Conservation (phyloP, 192 early-diverging fungal genomes). For the Dissophora ornata region DNA sequence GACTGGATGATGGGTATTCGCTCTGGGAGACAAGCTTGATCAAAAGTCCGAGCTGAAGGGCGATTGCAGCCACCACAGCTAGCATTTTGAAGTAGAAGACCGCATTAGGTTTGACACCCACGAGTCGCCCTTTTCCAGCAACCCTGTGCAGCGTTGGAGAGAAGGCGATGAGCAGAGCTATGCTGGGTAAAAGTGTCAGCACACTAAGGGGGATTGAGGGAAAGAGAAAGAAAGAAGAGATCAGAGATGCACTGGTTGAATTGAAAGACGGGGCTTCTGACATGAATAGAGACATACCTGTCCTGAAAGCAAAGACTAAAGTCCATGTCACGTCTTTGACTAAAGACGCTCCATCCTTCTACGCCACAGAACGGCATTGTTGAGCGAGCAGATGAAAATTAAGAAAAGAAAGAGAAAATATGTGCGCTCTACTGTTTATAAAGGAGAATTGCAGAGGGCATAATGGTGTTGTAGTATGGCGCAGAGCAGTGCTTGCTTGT, state of each 20-base stretch:
- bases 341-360: constrained; percentile 43
- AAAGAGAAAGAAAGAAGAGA: background rate
- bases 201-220: constrained; percentile 3
- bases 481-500: too few relatives aligned
- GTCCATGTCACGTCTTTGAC: constrained; percentile 36
- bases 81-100: constrained; percentile 22
- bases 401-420: background rate
- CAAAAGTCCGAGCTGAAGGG: constrained; percentile 28
- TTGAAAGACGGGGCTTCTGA: background rate
- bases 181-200: constrained; percentile 22
- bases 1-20: constrained; percentile 1
- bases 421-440: background rate
- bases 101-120: constrained; percentile 2
- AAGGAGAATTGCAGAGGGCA: too few relatives aligned
- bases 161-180: constrained; percentile 11
- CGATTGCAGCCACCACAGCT: constrained; percentile 1
- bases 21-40: constrained; percentile 1
- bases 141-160: constrained; percentile 29
- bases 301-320: constrained; percentile 46
- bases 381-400: background rate
- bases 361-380: constrained; percentile 34
- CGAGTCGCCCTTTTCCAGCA: constrained; percentile 28
- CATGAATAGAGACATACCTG: constrained; percentile 25
- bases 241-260: background rate
- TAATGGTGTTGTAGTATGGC: too few relatives aligned